Evolutionary conservation across 192 early-diverging fungal genomes (phyloP).

Genomic region (Diversispora eburnea): DNA sequence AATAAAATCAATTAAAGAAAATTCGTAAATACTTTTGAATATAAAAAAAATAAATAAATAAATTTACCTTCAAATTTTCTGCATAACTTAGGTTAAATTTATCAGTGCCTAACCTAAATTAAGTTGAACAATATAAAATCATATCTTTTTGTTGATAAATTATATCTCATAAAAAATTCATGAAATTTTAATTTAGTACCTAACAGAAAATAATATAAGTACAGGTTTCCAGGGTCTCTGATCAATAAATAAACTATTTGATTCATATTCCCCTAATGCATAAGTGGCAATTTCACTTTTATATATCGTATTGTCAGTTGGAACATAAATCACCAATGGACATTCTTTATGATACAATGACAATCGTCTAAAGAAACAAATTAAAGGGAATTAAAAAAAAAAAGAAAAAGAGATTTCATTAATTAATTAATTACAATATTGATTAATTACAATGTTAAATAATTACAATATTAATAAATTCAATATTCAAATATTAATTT

Average conservation of each 20-base stretch:
- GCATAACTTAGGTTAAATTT: constrained; percentile 22
- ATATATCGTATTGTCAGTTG: constrained; percentile 32
- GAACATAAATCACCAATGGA: constrained; percentile 32
- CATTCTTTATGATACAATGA: constrained; percentile 35
- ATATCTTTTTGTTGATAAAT: constrained; percentile 20
- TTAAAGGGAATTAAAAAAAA: not conserved
- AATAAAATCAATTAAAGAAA: not conserved
- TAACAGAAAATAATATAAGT: constrained; percentile 34
- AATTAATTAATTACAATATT: not conserved
- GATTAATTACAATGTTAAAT: not conserved
- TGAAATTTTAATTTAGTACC: constrained; percentile 30
- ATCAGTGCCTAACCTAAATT: constrained; percentile 19
- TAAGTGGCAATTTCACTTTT: constrained; percentile 17
- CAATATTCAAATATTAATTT: not conserved
- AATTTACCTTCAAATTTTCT: constrained; percentile 24
- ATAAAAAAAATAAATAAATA: not conserved
- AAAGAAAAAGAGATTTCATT: not conserved
- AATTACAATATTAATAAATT: not conserved
- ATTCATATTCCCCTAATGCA: constrained; percentile 21
- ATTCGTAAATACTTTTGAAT: not conserved
- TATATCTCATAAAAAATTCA: not conserved
- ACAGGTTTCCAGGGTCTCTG: constrained; percentile 37
- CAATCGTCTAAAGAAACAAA: constrained; percentile 26
- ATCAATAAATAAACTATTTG: not conserved
- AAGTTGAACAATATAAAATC: not conserved